Base-by-base conservation (phyloP, 2,329 filamentous ascomycete genomes). In the Aspergillus tamarii region DNA sequence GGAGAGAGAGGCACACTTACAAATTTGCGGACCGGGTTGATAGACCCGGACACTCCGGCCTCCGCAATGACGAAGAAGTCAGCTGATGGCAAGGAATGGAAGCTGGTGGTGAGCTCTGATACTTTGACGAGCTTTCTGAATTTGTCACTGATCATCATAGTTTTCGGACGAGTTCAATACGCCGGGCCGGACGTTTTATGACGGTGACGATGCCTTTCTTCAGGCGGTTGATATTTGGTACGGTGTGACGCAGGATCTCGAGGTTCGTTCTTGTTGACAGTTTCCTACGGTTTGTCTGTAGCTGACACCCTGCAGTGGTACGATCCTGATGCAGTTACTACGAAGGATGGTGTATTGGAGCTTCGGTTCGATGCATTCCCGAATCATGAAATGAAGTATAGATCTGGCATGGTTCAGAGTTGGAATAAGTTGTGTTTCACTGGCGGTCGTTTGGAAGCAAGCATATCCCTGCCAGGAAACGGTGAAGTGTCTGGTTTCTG, bases 351-450 rank as follows among this genome's bases (percentile, higher is more conserved):
- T 30, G 84, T 84, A 1, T 80, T 91, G 45, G 85, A 89, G 71
- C 78, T 92, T 57, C 83, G 83, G 53, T 90, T 92, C 68, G 88
- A 90, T 71, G 81, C 84, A 8, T 90, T 88, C 72, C 76, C 85
- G 66, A 91, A 86, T 66, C 89, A 91, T 73, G 84, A 84, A 55
- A 78, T 91, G 26, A 83, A 89, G 64, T 91, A 89, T 72, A 84
- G 89, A 57, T 91, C 89, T 7, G 89, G 88, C n/a, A 91, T 91
- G 89, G 68, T 91, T 10, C 89, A 91, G 71, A 90, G 87, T 12
- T 91, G 89, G 89, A 91, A 91, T 74, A 87, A 90, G 73, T 74
- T 91, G 60, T 91, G 89, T 76, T 91, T 91, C 80, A 91, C 89
- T 65, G 88, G 89, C 36, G 89, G 89, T 4, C 84, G 89, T 55